Conservation (phyloP, 192 early-diverging fungal genomes). For the Powellomyces hirtus region DNA sequence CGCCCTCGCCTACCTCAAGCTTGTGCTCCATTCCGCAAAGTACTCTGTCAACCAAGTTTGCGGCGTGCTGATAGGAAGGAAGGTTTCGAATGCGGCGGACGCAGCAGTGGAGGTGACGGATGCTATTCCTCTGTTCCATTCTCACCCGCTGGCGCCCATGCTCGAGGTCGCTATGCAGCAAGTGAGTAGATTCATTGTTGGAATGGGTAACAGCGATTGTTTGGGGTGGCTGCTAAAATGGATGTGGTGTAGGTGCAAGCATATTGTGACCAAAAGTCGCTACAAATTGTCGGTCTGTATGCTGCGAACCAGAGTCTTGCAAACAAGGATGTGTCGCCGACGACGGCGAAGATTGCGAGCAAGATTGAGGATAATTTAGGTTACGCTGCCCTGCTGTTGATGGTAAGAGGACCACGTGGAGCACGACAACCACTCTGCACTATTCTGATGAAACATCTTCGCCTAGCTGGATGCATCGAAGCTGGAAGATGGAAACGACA, state of each 20-base stretch:
- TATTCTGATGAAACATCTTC: neutral
- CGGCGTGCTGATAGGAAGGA: constrained; percentile 70
- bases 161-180: constrained; percentile 82
- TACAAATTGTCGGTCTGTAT: constrained; percentile 64
- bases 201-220: neutral
- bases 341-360: constrained; percentile 51
- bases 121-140: constrained; percentile 83
- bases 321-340: constrained; percentile 43
- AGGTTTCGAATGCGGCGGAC: constrained; percentile 1
- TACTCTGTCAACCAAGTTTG: constrained; percentile 73
- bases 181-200: constrained; percentile 31
- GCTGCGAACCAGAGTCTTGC: constrained; percentile 51
- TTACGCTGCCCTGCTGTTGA: constrained; percentile 49
- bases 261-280: constrained; percentile 47
- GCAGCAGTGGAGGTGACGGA: constrained; percentile 49
- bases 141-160: constrained; percentile 79
- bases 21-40: constrained; percentile 80
- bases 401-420: constrained; percentile 43
- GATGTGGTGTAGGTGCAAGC: constrained; percentile 50
- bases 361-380: constrained; percentile 44
- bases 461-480: constrained; percentile 5
- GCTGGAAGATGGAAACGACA: neutral
- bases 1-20: constrained; percentile 68
- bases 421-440: constrained; percentile 16
- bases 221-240: neutral